These are phyloP conservation scores for Pythium brassicae DNA, from an alignment of 352 stramenopile species.

Conservation along the genomic window DNA sequence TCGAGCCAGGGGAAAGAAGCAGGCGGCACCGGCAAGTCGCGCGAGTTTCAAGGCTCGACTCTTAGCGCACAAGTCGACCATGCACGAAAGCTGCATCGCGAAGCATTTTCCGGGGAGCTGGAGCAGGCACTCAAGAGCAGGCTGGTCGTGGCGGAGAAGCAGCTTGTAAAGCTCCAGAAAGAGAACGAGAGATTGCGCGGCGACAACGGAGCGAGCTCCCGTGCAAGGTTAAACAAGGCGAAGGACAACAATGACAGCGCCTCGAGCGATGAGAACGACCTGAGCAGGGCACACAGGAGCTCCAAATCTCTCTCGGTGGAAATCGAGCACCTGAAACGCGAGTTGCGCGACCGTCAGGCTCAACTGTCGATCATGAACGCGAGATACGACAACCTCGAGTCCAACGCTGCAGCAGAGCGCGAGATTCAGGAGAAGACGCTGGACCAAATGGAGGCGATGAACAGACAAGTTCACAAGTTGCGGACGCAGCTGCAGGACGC, in stretches of 20 bases:
- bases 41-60: slow-evolving; percentile 21
- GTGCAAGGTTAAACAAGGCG: slow-evolving; percentile 5
- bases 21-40: slow-evolving; percentile 5
- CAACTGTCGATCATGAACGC: slow-evolving; percentile 84
- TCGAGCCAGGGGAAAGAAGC: slow-evolving; percentile 2
- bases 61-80: slow-evolving; percentile 39
- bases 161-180: slow-evolving; percentile 57
- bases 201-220: not conserved
- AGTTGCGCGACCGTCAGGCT: slow-evolving; percentile 77
- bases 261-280: slow-evolving; percentile 22
- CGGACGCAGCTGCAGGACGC: slow-evolving; percentile 77
- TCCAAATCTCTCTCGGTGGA: slow-evolving; percentile 20
- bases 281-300: not conserved
- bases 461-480: slow-evolving; percentile 88
- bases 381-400: slow-evolving; percentile 87
- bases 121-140: slow-evolving; percentile 71
- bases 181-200: slow-evolving; percentile 62
- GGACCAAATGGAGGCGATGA: slow-evolving; percentile 88
- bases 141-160: slow-evolving; percentile 64
- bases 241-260: slow-evolving; percentile 34
- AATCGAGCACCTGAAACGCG: slow-evolving; percentile 56
- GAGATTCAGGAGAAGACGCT: slow-evolving; percentile 90
- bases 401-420: slow-evolving; percentile 68
- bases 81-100: slow-evolving; percentile 43
- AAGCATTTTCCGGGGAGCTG: slow-evolving; percentile 49